Evolutionary conservation across 257 asterid species (phyloP).

Genomic region (Euphrasia confusa): DNA sequence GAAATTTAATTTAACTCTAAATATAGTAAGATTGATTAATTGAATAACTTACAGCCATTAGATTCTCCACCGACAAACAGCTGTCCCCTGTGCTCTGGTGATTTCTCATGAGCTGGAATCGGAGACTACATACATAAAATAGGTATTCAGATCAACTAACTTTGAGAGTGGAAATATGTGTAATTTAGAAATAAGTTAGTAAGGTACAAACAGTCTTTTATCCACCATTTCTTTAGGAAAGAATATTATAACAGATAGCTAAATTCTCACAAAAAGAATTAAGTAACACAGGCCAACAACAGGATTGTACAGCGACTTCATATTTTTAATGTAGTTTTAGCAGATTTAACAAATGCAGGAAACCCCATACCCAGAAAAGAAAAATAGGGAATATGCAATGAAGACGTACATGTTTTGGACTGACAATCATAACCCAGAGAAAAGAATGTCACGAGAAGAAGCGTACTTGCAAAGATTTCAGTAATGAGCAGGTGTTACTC

Average conservation of each 20-base stretch:
- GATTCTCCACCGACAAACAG: conserved; percentile 23
- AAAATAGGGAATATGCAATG: not conserved
- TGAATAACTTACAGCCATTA: conserved; percentile 31
- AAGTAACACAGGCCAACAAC: too few relatives aligned
- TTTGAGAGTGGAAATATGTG: not conserved
- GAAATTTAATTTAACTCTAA: conserved; percentile 3
- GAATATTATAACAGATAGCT: not conserved
- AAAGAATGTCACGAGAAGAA: too few relatives aligned
- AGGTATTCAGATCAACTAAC: conserved; percentile 24
- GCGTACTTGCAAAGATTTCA: too few relatives aligned
- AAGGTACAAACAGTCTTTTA: not conserved
- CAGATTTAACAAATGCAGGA: not conserved
- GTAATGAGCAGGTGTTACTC: too few relatives aligned
- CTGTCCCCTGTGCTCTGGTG: conserved; percentile 22
- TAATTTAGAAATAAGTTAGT: not conserved
- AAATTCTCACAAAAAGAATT: too few relatives aligned
- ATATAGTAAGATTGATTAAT: not conserved
- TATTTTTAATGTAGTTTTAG: not conserved
- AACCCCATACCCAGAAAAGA: not conserved
- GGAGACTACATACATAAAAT: conserved; percentile 37
- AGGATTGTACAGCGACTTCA: not conserved
- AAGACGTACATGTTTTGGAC: too few relatives aligned
- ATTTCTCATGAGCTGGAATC: conserved; percentile 28
- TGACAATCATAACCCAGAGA: too few relatives aligned
- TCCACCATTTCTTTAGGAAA: not conserved